phyloP scores from a whole-genome alignment of 2,329 filamentous ascomycete species.

The Bipolaris zeicola region DNA sequence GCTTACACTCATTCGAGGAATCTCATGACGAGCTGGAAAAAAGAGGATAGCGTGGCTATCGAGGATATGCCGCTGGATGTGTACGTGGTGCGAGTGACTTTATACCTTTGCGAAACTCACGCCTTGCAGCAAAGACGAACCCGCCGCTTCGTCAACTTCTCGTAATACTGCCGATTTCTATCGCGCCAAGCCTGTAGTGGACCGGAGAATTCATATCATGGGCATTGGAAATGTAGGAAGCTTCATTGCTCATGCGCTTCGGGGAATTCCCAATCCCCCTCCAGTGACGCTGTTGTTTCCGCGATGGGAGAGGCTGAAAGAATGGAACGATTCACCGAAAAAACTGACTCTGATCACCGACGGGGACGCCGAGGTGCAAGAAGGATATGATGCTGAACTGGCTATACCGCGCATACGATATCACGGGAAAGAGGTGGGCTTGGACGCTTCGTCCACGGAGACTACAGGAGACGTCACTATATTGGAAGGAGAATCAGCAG shows the following conservation, averaged over 20 bases:
- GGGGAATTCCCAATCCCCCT: constrained; percentile 64
- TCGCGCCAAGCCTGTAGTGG: constrained; percentile 32
- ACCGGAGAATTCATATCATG: constrained; percentile 64
- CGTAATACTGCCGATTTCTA: constrained; percentile 40
- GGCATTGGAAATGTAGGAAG: constrained; percentile 82
- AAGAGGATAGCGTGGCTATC: constrained; percentile 22
- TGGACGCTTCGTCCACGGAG: constrained; percentile 18
- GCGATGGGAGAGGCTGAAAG: constrained; percentile 50
- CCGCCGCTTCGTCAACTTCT: neutral
- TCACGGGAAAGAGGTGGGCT: constrained; percentile 46
- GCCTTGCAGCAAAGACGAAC: constrained; percentile 24
- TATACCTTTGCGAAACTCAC: constrained; percentile 15
- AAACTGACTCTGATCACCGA: constrained; percentile 56
- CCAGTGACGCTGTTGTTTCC: constrained; percentile 84
- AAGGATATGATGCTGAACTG: constrained; percentile 56
- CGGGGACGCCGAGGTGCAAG: constrained; percentile 46
- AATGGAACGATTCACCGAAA: constrained; percentile 54
- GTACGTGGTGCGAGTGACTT: constrained; percentile 10
- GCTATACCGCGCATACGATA: constrained; percentile 42
- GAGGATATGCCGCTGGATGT: constrained; percentile 19
- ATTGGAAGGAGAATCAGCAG: constrained; percentile 39
- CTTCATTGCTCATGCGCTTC: constrained; percentile 75
- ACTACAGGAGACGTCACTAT: constrained; percentile 4
- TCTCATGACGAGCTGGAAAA: constrained; percentile 30
- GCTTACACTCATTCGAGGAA: constrained; percentile 41